Percentiles rank a stretch among this genome's conserved stretches.
phyloP scores from a whole-genome alignment of 148 eudicot species.

The Vaccinium myrtillus region DNA sequence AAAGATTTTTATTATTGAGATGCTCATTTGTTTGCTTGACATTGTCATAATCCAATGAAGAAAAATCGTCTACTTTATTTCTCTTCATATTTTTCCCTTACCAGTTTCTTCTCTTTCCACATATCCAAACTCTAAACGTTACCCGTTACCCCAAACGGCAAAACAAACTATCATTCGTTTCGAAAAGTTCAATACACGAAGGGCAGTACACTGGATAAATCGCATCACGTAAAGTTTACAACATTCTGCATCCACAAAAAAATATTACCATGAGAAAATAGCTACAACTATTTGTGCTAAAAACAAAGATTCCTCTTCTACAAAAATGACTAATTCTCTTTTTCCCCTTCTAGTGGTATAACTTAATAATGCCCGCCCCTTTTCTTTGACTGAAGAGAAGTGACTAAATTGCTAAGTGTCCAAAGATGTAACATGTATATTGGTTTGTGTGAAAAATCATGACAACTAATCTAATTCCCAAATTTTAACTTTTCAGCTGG shows the following conservation, averaged over 20 bases:
- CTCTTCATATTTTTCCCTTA: not conserved
- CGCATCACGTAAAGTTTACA: not conserved
- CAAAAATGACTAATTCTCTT: not conserved
- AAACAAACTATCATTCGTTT: not conserved
- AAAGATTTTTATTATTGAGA: not conserved
- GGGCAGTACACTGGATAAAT: not conserved
- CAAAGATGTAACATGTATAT: not conserved
- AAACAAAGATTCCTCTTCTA: not conserved
- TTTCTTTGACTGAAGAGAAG: not conserved
- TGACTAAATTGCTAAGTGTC: not conserved
- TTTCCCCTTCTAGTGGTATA: not conserved
- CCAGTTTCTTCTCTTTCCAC: not conserved
- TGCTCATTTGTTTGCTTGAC: not conserved
- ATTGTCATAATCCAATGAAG: not conserved
- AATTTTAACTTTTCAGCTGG: conserved; percentile 46
- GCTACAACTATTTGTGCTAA: not conserved
- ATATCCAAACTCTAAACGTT: not conserved
- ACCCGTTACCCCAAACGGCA: not conserved
- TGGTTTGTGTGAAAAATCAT: not conserved
- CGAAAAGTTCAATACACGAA: not conserved
- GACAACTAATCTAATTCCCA: conserved; percentile 24
- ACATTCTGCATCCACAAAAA: not conserved
- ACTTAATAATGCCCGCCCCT: not conserved
- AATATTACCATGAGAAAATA: not conserved
- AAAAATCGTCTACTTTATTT: not conserved